These are phyloP conservation scores for Porcisia deanei DNA, from an alignment of 208 protist species.

Conservation along the genomic window DNA sequence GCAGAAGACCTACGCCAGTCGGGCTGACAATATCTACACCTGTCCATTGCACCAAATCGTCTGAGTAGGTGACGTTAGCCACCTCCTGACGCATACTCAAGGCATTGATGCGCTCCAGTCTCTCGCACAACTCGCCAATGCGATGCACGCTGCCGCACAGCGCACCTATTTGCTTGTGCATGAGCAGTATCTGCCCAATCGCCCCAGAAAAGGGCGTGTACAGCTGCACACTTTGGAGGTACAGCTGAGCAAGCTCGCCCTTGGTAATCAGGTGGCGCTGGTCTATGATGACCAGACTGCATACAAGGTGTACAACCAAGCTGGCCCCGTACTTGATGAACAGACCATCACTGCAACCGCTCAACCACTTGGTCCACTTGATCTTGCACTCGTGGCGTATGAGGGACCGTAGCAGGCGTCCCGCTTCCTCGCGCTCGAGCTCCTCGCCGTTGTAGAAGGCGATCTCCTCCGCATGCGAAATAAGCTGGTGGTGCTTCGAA, in stretches of 20 bases:
- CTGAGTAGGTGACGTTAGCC: slow-evolving; percentile 19
- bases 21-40: slow-evolving; percentile 67
- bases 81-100: slow-evolving; percentile 20
- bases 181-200: slow-evolving; percentile 73
- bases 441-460: slow-evolving; percentile 91
- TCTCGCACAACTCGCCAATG: slow-evolving; percentile 81
- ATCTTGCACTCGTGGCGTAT: slow-evolving; percentile 66
- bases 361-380: slow-evolving; percentile 75
- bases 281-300: slow-evolving; percentile 53
- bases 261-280: slow-evolving; percentile 38
- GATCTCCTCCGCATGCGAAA: slow-evolving; percentile 89
- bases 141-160: slow-evolving; percentile 77
- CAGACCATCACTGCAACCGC: slow-evolving; percentile 54
- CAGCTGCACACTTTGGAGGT: slow-evolving; percentile 67
- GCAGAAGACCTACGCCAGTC: slow-evolving; percentile 39
- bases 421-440: slow-evolving; percentile 74
- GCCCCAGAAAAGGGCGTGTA: slow-evolving; percentile 76
- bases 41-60: slow-evolving; percentile 52
- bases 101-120: slow-evolving; percentile 38
- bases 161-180: slow-evolving; percentile 76
- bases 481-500: slow-evolving; percentile 76
- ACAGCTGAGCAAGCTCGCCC: slow-evolving; percentile 65
- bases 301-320: slow-evolving; percentile 73
- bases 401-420: slow-evolving; percentile 66
- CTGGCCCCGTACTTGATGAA: slow-evolving; percentile 83